Conservation (phyloP, 164 flowering plant genomes). For the Magnolia sinica region DNA sequence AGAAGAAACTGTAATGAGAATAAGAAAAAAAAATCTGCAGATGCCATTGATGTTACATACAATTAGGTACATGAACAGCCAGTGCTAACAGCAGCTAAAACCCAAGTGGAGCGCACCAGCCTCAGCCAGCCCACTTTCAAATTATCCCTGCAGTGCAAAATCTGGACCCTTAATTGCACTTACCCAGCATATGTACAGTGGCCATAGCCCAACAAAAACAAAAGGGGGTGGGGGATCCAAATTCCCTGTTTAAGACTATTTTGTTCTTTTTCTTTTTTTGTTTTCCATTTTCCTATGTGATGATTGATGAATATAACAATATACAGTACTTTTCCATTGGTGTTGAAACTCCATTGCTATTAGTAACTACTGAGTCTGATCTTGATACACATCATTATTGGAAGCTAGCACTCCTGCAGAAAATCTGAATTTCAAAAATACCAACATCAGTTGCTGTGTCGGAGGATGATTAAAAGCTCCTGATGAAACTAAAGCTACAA, state of each 20-base stretch:
- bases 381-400: not conserved
- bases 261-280: not conserved
- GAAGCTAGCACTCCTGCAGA: not conserved
- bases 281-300: not conserved
- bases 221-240: not conserved
- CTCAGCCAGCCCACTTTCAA: too few relatives aligned
- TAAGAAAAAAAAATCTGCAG: too few relatives aligned
- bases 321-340: not conserved
- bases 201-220: not conserved
- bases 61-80: too few relatives aligned
- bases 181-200: not conserved
- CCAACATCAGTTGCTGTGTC: not conserved
- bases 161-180: not conserved
- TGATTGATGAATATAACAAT: not conserved
- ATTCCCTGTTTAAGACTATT: not conserved
- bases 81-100: too few relatives aligned
- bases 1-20: too few relatives aligned
- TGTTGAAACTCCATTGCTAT: not conserved
- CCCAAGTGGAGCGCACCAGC: too few relatives aligned
- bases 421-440: not conserved
- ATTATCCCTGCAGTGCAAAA: too few relatives aligned
- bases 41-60: too few relatives aligned
- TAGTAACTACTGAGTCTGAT: not conserved
- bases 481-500: too few relatives aligned
- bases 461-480: too few relatives aligned